Base-by-base conservation (phyloP, 306 rosid species). In the Quercus gilva region DNA sequence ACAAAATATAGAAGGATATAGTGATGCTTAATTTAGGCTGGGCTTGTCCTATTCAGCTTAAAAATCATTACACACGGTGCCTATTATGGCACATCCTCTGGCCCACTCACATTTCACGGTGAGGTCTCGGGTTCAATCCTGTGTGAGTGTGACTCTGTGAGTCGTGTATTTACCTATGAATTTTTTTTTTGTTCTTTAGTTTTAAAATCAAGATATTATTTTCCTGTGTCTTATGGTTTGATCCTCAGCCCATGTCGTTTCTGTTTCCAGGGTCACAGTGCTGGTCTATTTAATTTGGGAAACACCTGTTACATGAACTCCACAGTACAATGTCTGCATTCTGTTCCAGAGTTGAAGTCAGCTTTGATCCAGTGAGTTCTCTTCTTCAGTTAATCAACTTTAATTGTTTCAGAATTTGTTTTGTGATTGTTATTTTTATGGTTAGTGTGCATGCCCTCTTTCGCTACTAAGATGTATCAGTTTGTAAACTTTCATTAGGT, bases 291-390 rank as follows among this genome's bases (percentile, higher is more conserved):
- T 84, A 96, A 96, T 81, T 79, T 96, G 96, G 99, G 99, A 78
- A 88, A 96, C 83, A 96, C 99, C 4, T 96, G 99, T 85, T 96
- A 96, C 77, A 96, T 96, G 99, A 96, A 93, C 86, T 96, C 99
- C 83, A 96, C 99, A 60, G 65, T 96, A 69, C 99, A 96, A 82
- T 96, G 99, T 77, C 94, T 96, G 81, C 99, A 96, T 88, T 96
- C 92, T 57, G 99, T 96, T 81, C 99, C 99, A 67, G 99, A 96
- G 86, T 88, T 96, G 85, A 96, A 93, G 89, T 93, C 98, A 56
- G 93, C 97, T 85, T 89, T 96, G 91, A 80, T 84, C 51, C 85
- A 85, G 99, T 96, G 74, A 86, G 97, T 85, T 63, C 52, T 69
- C 55, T 55, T 73, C 71, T 58, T 73, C 68, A 70, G 49, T 53